Base-by-base conservation (phyloP, 805 yeast species). In the Diddensiella caesifluorescens region DNA sequence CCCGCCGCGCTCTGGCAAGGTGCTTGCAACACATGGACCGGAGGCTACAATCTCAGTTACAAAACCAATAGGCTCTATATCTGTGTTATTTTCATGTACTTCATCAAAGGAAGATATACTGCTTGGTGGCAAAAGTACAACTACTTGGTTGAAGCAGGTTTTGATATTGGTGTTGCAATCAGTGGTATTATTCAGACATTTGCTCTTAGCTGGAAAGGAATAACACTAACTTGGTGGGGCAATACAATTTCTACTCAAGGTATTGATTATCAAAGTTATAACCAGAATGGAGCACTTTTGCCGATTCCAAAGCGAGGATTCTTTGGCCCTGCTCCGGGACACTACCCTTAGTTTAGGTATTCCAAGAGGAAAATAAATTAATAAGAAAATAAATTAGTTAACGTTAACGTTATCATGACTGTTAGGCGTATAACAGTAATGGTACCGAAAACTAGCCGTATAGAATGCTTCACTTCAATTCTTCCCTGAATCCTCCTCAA, bases 121-220 rank as follows among this genome's bases (percentile, higher is more conserved):
- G 58, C 67, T 18, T 73, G 83, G 83, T 81, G 83, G 68, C 63
- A 62, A 34, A 68, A 68, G 59, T 72, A 69, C 56, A 68, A 61
- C 54, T 72, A 67, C 47, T 69, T 80, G 18, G 59, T 80, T 39
- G 66, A 79, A 19, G 72, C 80, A 39, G 82, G 75, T 1, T 61
- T 79, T 21, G 61, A 71, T 5, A 75, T 83, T 1, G 85, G 83
- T n/a, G 73, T 77, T 15, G 84, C 83, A 2, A 69, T 79, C 47
- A 65, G 79, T 44, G 77, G 75, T 1, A 62, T 77, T 34, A 60
- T 80, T 42, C 72, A 79, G 28, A 80, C 80, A 61, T 75, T 77
- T 53, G 61, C 59, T 31, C 63, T 72, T 4, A 73, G 73, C 4
- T 64, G 55, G 41, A 57, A 62, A 10, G 50, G 55, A 5, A 54